Evolutionary conservation across 192 early-diverging fungal species (phyloP).

Genomic region (Irineochytrium annulatum): DNA sequence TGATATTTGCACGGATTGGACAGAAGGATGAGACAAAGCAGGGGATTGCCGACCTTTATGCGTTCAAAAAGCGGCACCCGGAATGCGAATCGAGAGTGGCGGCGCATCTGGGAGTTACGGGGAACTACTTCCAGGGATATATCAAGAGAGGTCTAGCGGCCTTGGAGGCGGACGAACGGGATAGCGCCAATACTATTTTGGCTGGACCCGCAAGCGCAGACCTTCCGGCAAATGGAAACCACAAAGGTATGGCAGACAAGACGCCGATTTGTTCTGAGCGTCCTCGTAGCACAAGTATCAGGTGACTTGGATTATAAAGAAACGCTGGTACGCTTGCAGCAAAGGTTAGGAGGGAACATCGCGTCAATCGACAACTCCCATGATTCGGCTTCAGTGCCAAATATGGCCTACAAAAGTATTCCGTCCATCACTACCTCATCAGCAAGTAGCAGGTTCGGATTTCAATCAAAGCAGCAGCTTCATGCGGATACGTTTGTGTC

Average conservation of each 20-base stretch:
- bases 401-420: background rate
- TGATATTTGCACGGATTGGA: slow-evolving; percentile 71
- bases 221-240: background rate
- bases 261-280: background rate
- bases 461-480: slow-evolving; percentile 9
- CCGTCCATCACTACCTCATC: background rate
- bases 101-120: slow-evolving; percentile 55
- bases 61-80: slow-evolving; percentile 71
- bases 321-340: slow-evolving; percentile 9
- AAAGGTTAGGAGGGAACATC: slow-evolving; percentile 3
- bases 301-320: too few relatives aligned
- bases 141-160: slow-evolving; percentile 61
- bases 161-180: slow-evolving; percentile 26
- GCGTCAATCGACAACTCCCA: background rate
- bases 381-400: background rate
- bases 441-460: slow-evolving; percentile 40
- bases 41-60: slow-evolving; percentile 71
- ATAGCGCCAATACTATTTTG: slow-evolving; percentile 12
- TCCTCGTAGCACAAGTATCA: too few relatives aligned
- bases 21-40: slow-evolving; percentile 64
- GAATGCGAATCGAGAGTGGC: slow-evolving; percentile 58
- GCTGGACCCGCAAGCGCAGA: background rate
- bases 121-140: slow-evolving; percentile 70
- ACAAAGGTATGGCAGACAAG: background rate
- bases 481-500: slow-evolving; percentile 18